Conservation (phyloP, 2,329 filamentous ascomycete genomes). For the Fonsecaea multimorphosa region DNA sequence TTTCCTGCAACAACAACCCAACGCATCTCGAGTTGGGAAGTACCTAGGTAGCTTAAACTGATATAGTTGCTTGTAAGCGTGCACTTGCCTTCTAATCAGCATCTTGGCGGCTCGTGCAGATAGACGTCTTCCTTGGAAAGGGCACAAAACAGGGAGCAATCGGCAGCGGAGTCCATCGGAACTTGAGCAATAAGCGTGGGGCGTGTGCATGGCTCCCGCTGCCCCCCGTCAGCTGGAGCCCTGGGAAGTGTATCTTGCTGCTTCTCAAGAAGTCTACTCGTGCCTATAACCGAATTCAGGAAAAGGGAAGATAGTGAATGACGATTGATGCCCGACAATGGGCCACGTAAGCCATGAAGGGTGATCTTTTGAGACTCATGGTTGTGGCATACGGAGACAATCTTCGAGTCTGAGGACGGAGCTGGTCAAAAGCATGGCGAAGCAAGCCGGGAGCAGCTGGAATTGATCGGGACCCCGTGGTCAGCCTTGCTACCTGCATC, state of each 20-base stretch:
- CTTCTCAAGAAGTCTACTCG: not conserved
- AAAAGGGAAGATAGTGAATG: not conserved
- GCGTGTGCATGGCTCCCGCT: not conserved
- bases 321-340: not conserved
- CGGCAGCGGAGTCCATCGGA: not conserved
- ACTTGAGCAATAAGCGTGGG: not conserved
- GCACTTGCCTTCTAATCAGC: not conserved
- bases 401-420: not conserved
- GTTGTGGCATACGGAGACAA: not conserved
- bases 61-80: not conserved
- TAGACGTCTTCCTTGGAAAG: not conserved
- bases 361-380: not conserved
- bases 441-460: not conserved
- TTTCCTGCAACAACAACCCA: not conserved
- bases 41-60: not conserved
- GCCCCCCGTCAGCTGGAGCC: not conserved
- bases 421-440: not conserved
- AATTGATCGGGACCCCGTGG: not conserved
- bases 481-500: not conserved
- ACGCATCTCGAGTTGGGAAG: not conserved
- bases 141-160: not conserved
- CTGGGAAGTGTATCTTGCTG: not conserved
- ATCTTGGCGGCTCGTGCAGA: not conserved
- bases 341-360: not conserved
- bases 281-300: not conserved